Evolutionary conservation across 345 rosid species (phyloP), one percentile per base, ranked within the genome.

Genomic region (Theobroma cacao): DNA sequence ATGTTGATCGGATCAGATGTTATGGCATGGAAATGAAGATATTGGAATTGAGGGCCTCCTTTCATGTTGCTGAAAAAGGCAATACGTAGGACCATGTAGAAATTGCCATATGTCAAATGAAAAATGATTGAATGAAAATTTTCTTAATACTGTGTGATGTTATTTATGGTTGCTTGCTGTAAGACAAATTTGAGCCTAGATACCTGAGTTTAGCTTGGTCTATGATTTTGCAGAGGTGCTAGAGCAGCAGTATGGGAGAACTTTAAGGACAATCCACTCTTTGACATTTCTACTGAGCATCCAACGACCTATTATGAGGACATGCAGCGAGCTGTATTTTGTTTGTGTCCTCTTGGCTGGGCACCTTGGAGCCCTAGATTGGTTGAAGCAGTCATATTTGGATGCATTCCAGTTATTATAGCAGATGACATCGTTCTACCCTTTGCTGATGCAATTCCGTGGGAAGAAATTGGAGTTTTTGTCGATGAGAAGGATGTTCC

Each of bases 241-340:
- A 77, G 99, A 77, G 99, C 99, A 36, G 98, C 99, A 15, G 99
- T 96, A 28, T 96, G 99, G 99, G 99, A 96, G 87, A 96, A 94
- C 85, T 96, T 94, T 82, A 96, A 96, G 85, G 93, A 96, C 84
- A 96, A 96, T 78, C 95, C 95, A 5, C 88, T 96, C 1, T 96
- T 96, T 22, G 99, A 96, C 91, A 94, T 96, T 72, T 96, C 99
- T 20, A 92, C 99, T 14, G 98, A 96, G 77, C 99, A 96, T 84
- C 99, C 99, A 30, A 87, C 92, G 7, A 96, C 98, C 17, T 96
- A 96, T 80, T 94, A 96, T 1, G 98, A 96, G 79, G 99, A 96
- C 86, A 96, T 96, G 98, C 99, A 96, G 40, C 84, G 99, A 77
- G 99, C 98, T 50, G 82, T 96, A 74, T 96, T 96, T 81, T 96